Base-by-base conservation (phyloP, 352 stramenopile species). In the Globisporangium barbulae region DNA sequence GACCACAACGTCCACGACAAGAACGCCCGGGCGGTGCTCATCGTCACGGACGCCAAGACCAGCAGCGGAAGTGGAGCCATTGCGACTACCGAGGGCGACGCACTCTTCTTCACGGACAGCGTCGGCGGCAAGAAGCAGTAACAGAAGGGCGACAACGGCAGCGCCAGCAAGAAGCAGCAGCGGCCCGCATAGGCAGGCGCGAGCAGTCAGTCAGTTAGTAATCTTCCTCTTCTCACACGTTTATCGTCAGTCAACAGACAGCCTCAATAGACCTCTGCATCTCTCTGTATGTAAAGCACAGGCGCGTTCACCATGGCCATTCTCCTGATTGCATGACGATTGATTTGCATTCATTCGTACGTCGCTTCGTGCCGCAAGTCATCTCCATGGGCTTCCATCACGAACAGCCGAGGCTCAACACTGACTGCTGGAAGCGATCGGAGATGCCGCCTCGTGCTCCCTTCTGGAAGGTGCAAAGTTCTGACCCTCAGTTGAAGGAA, bases 71-170 rank as follows among this genome's bases (percentile, higher is more conserved):
- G 15, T n/a, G 39, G 39, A 45, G 39, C 39, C 5, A 45, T 21
- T n/a, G 49, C 48, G 39, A 10, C 21, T 0, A 31, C 39, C 21
- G 64, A 67, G 22, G 33, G 58, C 22, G 66, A 62, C 44, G 58
- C 47, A 59, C 63, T 89, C 9, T 90, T 90, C 63, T 90, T 84
- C 63, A 57, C 78, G 69, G 81, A 90, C 69, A 85, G 72, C 53
- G 75, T 69, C 35, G 81, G 81, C 33, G 79, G 72, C 53, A 72
- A 76, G 21, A 81, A 64, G 44, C 76, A 63, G n/a, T 22, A 31
- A 48, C 25, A 45, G 39, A n/a, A 45, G 39, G 13, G n/a, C 13
- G 39, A n/a, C 13, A 13, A 7, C 30, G 61, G 64, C 19, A 31
- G 28, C n/a, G n/a, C 25, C 52, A 55, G 44, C 17, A n/a, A 44